Evolutionary conservation across 129 eudicot species (phyloP).

Genomic region (Arctium minus): DNA sequence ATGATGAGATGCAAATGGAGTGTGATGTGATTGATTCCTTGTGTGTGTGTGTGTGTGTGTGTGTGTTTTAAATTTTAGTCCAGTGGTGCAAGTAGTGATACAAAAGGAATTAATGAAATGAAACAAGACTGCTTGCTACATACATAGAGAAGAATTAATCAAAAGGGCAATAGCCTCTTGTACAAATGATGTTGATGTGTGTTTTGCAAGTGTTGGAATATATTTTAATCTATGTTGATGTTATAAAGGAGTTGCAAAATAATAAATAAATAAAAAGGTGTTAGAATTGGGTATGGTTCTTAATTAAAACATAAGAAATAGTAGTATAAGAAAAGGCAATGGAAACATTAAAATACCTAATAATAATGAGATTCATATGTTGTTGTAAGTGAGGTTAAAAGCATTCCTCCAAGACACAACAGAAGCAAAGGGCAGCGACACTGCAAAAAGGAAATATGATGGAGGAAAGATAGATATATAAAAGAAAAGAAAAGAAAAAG

Average conservation of each 20-base stretch:
- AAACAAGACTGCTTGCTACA: background rate
- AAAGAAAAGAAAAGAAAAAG: background rate
- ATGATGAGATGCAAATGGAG: background rate
- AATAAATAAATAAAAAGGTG: background rate
- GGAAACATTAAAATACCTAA: too few relatives aligned
- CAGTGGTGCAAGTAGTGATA: background rate
- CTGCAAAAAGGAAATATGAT: constrained; percentile 9
- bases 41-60: background rate
- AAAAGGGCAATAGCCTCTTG: background rate
- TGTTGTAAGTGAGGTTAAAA: background rate
- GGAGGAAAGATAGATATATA: background rate
- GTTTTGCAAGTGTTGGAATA: background rate
- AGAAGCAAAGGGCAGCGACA: constrained; percentile 32
- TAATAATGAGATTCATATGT: background rate
- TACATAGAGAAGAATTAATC: background rate
- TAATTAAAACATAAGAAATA: background rate
- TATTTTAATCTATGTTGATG: too few relatives aligned
- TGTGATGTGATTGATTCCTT: background rate
- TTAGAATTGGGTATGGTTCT: background rate
- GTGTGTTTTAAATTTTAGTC: too few relatives aligned
- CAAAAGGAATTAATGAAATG: background rate
- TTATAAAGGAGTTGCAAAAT: too few relatives aligned
- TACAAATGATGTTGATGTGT: background rate
- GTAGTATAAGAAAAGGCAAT: background rate
- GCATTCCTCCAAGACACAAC: constrained; percentile 36